A percentile compares a stretch with the other conserved stretches of the same genome.
Evolutionary conservation across 2,329 filamentous ascomycete species (phyloP).

Genomic region (Beauveria sp.): DNA sequence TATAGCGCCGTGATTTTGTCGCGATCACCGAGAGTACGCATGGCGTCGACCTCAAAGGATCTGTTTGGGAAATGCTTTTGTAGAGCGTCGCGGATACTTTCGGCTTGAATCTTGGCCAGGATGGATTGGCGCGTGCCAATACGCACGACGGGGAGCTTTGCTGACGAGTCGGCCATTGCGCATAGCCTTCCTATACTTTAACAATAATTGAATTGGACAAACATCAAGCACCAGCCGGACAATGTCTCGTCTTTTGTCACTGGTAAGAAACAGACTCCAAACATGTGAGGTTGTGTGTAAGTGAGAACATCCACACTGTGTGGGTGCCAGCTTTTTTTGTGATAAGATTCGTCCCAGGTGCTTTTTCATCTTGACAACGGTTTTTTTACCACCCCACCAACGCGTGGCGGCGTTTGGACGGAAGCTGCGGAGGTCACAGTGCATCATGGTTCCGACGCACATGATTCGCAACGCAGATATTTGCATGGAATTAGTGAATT

Average conservation of each 20-base stretch:
- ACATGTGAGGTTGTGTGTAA: no score
- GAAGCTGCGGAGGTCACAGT: background rate
- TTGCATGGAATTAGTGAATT: background rate
- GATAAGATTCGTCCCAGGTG: no score
- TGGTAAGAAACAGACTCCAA: no score
- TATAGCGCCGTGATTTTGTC: slow-evolving; percentile 86
- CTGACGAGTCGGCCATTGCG: slow-evolving; percentile 20
- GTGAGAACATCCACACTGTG: no score
- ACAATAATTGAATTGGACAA: background rate
- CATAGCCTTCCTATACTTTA: background rate
- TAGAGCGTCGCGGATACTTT: slow-evolving; percentile 65
- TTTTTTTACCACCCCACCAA: background rate
- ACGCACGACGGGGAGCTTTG: slow-evolving; percentile 44
- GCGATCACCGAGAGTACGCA: slow-evolving; percentile 79
- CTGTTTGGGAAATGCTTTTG: slow-evolving; percentile 58
- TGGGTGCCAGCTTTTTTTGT: no score
- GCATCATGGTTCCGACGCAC: background rate
- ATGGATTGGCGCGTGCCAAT: slow-evolving; percentile 85
- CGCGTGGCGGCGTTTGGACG: background rate
- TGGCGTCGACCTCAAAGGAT: slow-evolving; percentile 68
- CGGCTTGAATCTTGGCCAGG: slow-evolving; percentile 77
- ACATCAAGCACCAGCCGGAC: no score
- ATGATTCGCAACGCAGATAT: background rate
- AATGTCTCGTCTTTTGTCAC: no score
- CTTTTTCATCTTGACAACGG: no score